These are phyloP conservation scores for Thelephora aurantiotincta DNA, from an alignment of 768 basidiomycete species.

Conservation along the genomic window DNA sequence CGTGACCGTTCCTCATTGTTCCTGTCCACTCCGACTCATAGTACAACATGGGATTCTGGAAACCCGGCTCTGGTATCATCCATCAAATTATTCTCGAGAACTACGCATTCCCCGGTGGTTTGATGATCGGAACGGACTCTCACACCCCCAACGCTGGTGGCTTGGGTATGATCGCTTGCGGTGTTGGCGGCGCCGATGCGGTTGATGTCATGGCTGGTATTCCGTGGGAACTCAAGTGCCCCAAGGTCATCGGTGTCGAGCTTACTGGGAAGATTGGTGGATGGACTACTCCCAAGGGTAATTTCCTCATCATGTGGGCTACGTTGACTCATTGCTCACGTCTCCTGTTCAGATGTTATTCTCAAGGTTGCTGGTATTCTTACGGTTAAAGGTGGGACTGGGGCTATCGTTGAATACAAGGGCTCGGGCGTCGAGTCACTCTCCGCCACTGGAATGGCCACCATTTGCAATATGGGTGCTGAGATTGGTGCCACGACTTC, in stretches of 20 bases:
- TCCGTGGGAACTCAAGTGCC: constrained; percentile 99
- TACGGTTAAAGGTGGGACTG: constrained; percentile 98
- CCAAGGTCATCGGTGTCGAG: constrained; percentile 97
- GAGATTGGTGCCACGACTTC: constrained; percentile 99
- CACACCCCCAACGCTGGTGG: constrained; percentile 99
- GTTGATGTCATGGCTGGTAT: constrained; percentile 98
- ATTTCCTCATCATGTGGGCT: constrained; percentile 7
- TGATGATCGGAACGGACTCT: constrained; percentile 99
- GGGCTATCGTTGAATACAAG: constrained; percentile 95
- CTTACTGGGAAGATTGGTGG: constrained; percentile 89
- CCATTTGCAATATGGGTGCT: constrained; percentile 99
- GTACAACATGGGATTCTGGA: constrained; percentile 99
- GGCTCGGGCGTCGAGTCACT: constrained; percentile 92
- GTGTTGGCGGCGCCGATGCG: constrained; percentile 98
- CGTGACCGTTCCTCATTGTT: not conserved
- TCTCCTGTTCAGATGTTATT: constrained; percentile 61
- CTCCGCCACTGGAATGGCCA: constrained; percentile 98
- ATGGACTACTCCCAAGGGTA: constrained; percentile 97
- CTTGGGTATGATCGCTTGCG: constrained; percentile 98
- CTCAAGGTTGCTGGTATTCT: constrained; percentile 98
- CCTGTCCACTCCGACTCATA: constrained; percentile 14
- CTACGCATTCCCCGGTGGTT: constrained; percentile 97
- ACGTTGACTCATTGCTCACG: constrained; percentile 4
- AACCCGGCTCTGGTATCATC: constrained; percentile 97
- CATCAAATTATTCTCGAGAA: constrained; percentile 99